phyloP scores from a whole-genome alignment of 148 eudicot genomes.

The Rhododendron molle region DNA sequence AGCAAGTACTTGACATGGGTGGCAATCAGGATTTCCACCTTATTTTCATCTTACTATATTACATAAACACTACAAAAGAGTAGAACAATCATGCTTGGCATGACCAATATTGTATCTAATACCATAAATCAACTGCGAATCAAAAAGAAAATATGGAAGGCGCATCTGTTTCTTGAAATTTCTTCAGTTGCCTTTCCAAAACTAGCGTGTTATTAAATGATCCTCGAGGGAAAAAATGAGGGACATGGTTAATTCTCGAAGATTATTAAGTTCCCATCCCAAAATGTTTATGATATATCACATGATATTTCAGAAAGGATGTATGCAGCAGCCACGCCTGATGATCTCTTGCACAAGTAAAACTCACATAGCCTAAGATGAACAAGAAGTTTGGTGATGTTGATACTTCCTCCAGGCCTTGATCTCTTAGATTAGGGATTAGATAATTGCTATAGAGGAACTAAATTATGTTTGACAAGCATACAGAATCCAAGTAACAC shows the following conservation, averaged over 20 bases:
- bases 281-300: background rate
- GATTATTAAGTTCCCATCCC: background rate
- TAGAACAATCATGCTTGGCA: background rate
- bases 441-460: background rate
- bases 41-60: background rate
- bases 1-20: background rate
- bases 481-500: background rate
- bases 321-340: background rate
- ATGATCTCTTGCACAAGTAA: background rate
- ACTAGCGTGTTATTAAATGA: background rate
- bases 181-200: background rate
- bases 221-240: background rate
- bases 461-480: background rate
- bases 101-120: background rate
- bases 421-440: background rate
- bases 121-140: background rate
- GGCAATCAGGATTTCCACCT: background rate
- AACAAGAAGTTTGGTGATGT: background rate
- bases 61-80: background rate
- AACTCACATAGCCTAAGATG: background rate
- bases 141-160: background rate
- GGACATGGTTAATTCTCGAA: background rate
- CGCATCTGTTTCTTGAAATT: background rate
- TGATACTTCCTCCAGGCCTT: constrained; percentile 1
- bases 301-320: background rate